Conservation (phyloP, 805 yeast species). For the Clavispora vitiphila region DNA sequence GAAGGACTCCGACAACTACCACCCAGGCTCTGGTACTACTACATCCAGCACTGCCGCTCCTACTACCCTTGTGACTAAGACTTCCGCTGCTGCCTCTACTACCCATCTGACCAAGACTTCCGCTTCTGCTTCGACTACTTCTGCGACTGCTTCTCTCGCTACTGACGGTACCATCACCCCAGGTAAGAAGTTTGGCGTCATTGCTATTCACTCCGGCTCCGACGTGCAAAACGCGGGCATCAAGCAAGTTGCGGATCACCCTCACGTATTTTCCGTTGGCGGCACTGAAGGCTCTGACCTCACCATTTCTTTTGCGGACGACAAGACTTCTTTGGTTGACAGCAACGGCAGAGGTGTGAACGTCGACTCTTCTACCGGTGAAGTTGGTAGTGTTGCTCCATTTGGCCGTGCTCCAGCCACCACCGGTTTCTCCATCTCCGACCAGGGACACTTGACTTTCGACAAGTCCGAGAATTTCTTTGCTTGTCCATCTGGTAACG, state of each 20-base stretch:
- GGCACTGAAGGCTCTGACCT: conserved; percentile 25
- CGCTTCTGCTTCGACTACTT: conserved; percentile 4
- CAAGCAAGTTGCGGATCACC: conserved; percentile 26
- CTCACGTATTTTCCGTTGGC: conserved; percentile 31
- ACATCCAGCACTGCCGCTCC: conserved; percentile 4
- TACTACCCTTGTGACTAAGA: conserved; percentile 4
- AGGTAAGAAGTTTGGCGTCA: conserved; percentile 14
- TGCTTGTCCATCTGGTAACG: conserved; percentile 31
- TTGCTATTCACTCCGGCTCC: conserved; percentile 22
- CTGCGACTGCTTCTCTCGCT: conserved; percentile 2
- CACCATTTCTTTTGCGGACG: conserved; percentile 20
- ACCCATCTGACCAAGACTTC: conserved; percentile 4
- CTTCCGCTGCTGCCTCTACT: conserved; percentile 4
- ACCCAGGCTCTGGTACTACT: conserved; percentile 1
- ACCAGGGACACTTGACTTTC: conserved; percentile 32
- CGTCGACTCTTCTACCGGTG: conserved; percentile 27
- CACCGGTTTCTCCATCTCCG: conserved; percentile 35
- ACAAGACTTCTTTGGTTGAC: conserved; percentile 24
- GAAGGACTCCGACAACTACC: background rate
- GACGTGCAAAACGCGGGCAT: conserved; percentile 21
- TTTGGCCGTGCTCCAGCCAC: conserved; percentile 29
- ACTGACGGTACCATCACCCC: conserved; percentile 1
- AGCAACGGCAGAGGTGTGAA: conserved; percentile 26
- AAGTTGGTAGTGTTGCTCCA: conserved; percentile 30
- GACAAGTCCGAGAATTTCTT: conserved; percentile 30